Evolutionary conservation across 2,329 filamentous ascomycete species (phyloP).

Genomic region (Exserohilum rostratum): DNA sequence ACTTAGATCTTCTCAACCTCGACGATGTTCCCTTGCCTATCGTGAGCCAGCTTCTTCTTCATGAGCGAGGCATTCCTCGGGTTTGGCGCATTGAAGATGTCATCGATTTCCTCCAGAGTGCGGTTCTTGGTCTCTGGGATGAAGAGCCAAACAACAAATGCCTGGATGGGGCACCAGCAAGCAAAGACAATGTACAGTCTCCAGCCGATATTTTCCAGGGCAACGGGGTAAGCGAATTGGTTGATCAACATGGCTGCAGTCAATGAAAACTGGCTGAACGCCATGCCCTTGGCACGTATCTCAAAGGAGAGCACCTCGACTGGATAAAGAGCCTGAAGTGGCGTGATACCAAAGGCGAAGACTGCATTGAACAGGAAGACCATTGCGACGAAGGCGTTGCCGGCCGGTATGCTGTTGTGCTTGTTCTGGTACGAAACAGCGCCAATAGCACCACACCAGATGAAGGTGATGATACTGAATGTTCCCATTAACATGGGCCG

Average conservation of each 20-base stretch:
- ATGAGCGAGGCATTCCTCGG: constrained; percentile 30
- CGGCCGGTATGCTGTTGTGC: constrained; percentile 16
- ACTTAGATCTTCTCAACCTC: constrained; percentile 33
- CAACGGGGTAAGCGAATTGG: constrained; percentile 39
- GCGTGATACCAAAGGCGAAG: constrained; percentile 44
- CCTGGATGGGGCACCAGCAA: constrained; percentile 28
- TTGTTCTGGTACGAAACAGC: constrained; percentile 24
- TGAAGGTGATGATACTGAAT: constrained; percentile 24
- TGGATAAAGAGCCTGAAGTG: constrained; percentile 42
- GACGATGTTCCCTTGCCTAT: constrained; percentile 26
- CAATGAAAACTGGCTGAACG: constrained; percentile 28
- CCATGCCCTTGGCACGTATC: constrained; percentile 45
- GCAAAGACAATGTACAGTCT: constrained; percentile 34
- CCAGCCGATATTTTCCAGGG: constrained; percentile 31
- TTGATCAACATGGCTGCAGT: constrained; percentile 34
- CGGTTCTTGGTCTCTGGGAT: constrained; percentile 38
- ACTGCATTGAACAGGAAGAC: constrained; percentile 45
- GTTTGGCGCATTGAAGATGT: constrained; percentile 30
- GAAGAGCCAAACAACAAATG: constrained; percentile 26
- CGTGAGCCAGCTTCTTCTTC: constrained; percentile 33
- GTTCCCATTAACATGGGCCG: constrained; percentile 41
- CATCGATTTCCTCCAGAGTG: constrained; percentile 36
- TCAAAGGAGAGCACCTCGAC: constrained; percentile 45
- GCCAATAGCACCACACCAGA: constrained; percentile 36
- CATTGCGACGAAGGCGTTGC: constrained; percentile 39